Conservation (phyloP, 2,329 filamentous ascomycete species). For the Aureobasidium lini region DNA sequence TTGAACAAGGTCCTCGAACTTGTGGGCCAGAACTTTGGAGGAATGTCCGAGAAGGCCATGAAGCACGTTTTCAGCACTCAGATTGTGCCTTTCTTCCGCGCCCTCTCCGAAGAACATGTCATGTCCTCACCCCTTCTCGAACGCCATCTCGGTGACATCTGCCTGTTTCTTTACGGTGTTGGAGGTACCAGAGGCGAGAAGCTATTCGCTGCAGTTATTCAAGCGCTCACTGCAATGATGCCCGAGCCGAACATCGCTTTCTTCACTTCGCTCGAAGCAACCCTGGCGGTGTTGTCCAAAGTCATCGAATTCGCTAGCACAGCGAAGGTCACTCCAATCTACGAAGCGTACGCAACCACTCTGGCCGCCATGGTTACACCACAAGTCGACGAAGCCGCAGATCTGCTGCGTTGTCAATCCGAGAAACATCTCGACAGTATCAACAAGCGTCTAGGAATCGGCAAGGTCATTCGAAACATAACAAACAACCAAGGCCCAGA, state of each 20-base stretch:
- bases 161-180: constrained; percentile 38
- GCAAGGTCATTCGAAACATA: background rate
- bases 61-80: constrained; percentile 19
- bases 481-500: background rate
- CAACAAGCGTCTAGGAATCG: background rate
- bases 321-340: constrained; percentile 9
- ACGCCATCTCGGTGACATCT: constrained; percentile 35
- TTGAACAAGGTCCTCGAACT: constrained; percentile 19
- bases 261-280: constrained; percentile 12
- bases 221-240: background rate
- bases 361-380: background rate
- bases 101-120: constrained; percentile 35
- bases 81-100: constrained; percentile 35
- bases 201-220: constrained; percentile 24
- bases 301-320: constrained; percentile 15
- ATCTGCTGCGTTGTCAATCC: background rate
- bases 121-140: constrained; percentile 37
- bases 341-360: background rate
- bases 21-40: background rate
- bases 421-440: background rate
- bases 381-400: background rate
- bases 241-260: background rate
- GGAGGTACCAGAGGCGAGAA: constrained; percentile 30
- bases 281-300: constrained; percentile 14
- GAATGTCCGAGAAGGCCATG: background rate